A percentile compares a stretch with the other conserved stretches of the same genome.
phyloP scores from a whole-genome alignment of 2,329 filamentous ascomycete genomes.

The Xylaria sp. region DNA sequence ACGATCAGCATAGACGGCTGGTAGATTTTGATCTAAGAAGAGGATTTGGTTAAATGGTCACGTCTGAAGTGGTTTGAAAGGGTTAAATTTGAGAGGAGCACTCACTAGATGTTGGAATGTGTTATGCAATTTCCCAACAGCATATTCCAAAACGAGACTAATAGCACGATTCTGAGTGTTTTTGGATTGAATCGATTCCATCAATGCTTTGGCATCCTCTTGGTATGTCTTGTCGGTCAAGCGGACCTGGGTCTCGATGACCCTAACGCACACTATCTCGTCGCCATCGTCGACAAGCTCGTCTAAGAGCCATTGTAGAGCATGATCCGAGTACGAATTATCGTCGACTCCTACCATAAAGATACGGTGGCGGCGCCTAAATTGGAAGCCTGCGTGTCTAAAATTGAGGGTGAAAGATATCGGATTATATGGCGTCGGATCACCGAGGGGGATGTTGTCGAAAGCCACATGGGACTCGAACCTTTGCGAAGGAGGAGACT shows the following conservation, averaged over 20 bases:
- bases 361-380: constrained; percentile 81
- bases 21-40: constrained; percentile 82
- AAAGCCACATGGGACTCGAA: constrained; percentile 70
- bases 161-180: constrained; percentile 84
- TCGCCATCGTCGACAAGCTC: constrained; percentile 94
- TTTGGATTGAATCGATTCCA: constrained; percentile 81
- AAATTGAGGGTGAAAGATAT: constrained; percentile 83
- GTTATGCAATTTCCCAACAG: constrained; percentile 87
- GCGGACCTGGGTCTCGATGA: constrained; percentile 84
- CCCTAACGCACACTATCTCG: constrained; percentile 89
- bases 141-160: constrained; percentile 85
- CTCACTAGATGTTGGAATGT: constrained; percentile 90
- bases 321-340: constrained; percentile 91
- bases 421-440: constrained; percentile 68
- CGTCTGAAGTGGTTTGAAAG: not conserved
- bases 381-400: constrained; percentile 87
- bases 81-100: constrained; percentile 34
- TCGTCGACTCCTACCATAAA: constrained; percentile 93
- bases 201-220: constrained; percentile 77
- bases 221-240: constrained; percentile 76
- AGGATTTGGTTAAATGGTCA: constrained; percentile 10
- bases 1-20: constrained; percentile 92
- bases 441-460: constrained; percentile 68
- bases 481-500: constrained; percentile 56
- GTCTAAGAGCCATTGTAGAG: constrained; percentile 90